These are phyloP conservation scores for Bryum argenteum DNA, from an alignment of 225 moss, liverwort and hornwort species.

Conservation along the genomic window DNA sequence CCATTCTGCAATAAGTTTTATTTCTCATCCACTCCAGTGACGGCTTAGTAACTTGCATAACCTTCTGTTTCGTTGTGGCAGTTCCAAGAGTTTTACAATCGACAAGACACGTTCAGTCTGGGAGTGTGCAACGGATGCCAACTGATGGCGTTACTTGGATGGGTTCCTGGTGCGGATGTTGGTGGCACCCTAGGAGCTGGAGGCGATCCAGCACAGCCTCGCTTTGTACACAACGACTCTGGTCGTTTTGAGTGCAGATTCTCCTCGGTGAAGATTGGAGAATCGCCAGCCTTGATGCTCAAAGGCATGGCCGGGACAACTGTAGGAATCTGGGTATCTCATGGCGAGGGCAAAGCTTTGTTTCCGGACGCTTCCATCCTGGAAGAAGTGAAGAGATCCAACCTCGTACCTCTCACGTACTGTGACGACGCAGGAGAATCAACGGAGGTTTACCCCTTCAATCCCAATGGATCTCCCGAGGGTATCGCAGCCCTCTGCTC, in stretches of 20 bases:
- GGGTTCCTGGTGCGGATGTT: conserved; percentile 88
- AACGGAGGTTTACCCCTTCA: conserved; percentile 87
- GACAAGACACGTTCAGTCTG: conserved; percentile 90
- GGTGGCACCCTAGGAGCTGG: conserved; percentile 85
- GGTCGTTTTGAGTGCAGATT: conserved; percentile 96
- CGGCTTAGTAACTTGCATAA: neutral
- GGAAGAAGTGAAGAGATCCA: conserved; percentile 50
- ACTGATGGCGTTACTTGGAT: conserved; percentile 92
- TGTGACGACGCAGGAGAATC: conserved; percentile 80
- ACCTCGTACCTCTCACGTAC: conserved; percentile 75
- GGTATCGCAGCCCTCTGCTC: conserved; percentile 95
- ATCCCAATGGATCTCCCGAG: conserved; percentile 91
- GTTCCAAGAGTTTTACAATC: conserved; percentile 93
- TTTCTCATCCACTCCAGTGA: too few species aligned
- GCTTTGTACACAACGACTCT: conserved; percentile 95
- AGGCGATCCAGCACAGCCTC: conserved; percentile 79
- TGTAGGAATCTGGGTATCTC: conserved; percentile 90
- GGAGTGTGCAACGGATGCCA: conserved; percentile 99
- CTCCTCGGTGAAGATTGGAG: conserved; percentile 73
- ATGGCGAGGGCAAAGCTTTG: conserved; percentile 90
- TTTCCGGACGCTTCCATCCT: conserved; percentile 71
- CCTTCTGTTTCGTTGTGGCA: conserved; percentile 32
- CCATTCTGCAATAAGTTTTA: neutral
- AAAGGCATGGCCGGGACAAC: conserved; percentile 92
- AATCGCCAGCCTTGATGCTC: conserved; percentile 93